phyloP scores from a whole-genome alignment of 2,329 filamentous ascomycete species.

The Fonsecaea nubica region DNA sequence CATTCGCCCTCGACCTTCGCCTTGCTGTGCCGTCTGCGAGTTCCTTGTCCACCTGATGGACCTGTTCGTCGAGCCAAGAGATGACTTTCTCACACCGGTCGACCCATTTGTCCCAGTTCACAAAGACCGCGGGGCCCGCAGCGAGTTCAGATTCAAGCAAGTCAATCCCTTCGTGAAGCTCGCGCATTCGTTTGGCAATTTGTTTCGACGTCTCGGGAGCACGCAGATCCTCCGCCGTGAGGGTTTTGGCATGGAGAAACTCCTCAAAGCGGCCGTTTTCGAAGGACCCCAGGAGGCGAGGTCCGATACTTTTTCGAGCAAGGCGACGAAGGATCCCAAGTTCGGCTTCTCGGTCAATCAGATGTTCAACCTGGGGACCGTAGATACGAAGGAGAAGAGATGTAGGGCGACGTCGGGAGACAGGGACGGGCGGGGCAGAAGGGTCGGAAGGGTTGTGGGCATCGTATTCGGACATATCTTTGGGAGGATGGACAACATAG shows the following conservation, averaged over 20 bases:
- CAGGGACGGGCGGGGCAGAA: constrained; percentile 26
- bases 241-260: constrained; percentile 82
- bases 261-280: constrained; percentile 95
- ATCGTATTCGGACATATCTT: constrained; percentile 57
- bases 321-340: constrained; percentile 83
- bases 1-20: constrained; percentile 21
- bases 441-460: constrained; percentile 33
- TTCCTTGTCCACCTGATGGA: constrained; percentile 57
- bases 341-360: constrained; percentile 93
- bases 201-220: constrained; percentile 83
- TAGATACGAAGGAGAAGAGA: constrained; percentile 92
- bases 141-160: constrained; percentile 78
- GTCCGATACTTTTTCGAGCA: constrained; percentile 90
- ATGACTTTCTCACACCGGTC: constrained; percentile 63
- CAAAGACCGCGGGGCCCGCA: constrained; percentile 81
- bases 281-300: constrained; percentile 88
- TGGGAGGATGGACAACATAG: constrained; percentile 87
- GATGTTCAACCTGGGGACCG: constrained; percentile 90
- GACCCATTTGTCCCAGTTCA: constrained; percentile 94
- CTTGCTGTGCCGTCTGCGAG: constrained; percentile 46
- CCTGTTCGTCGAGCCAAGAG: constrained; percentile 63
- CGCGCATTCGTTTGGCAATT: constrained; percentile 96
- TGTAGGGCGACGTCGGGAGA: constrained; percentile 44
- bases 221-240: constrained; percentile 78
- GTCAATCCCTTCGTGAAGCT: constrained; percentile 92